phyloP scores from a whole-genome alignment of 345 rosid genomes.

The Sonneratia alba region DNA sequence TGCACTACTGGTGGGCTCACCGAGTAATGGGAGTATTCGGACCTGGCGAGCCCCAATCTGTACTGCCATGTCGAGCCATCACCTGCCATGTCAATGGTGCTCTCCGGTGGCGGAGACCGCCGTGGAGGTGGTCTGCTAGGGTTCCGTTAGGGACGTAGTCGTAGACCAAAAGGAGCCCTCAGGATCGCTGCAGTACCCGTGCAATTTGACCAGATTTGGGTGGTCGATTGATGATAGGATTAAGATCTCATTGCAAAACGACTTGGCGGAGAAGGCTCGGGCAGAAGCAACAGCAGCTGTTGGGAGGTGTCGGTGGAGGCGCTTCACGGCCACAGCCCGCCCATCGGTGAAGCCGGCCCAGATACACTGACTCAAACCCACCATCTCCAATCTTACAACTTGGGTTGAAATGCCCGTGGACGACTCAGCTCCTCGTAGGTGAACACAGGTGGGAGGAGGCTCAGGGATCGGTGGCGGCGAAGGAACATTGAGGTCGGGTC shows the following conservation, averaged over 20 bases:
- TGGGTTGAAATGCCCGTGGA: slow-evolving; percentile 67
- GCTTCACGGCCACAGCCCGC: slow-evolving; percentile 66
- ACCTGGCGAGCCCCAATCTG: slow-evolving; percentile 59
- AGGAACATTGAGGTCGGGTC: slow-evolving; percentile 79
- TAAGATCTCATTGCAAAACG: slow-evolving; percentile 84
- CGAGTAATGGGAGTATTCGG: slow-evolving; percentile 69
- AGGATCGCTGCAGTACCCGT: slow-evolving; percentile 93
- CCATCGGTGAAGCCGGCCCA: slow-evolving; percentile 71
- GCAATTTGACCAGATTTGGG: slow-evolving; percentile 79
- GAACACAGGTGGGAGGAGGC: slow-evolving; percentile 78
- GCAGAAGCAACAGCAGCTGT: slow-evolving; percentile 32
- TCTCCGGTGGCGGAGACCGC: slow-evolving; percentile 24
- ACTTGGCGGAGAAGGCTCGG: slow-evolving; percentile 53
- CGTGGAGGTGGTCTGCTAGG: slow-evolving; percentile 82
- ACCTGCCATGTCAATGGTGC: slow-evolving; percentile 49
- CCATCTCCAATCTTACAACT: slow-evolving; percentile 87
- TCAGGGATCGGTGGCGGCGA: slow-evolving; percentile 58
- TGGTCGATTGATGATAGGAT: slow-evolving; percentile 77
- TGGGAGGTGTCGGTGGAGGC: slow-evolving; percentile 58
- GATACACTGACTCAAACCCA: slow-evolving; percentile 79
- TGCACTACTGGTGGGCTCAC: slow-evolving; percentile 68
- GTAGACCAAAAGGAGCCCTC: slow-evolving; percentile 80
- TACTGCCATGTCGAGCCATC: slow-evolving; percentile 70
- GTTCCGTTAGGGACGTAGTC: slow-evolving; percentile 87
- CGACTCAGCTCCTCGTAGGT: slow-evolving; percentile 76